phyloP scores from a whole-genome alignment of 164 flowering plant genomes.

The Piper betle region DNA sequence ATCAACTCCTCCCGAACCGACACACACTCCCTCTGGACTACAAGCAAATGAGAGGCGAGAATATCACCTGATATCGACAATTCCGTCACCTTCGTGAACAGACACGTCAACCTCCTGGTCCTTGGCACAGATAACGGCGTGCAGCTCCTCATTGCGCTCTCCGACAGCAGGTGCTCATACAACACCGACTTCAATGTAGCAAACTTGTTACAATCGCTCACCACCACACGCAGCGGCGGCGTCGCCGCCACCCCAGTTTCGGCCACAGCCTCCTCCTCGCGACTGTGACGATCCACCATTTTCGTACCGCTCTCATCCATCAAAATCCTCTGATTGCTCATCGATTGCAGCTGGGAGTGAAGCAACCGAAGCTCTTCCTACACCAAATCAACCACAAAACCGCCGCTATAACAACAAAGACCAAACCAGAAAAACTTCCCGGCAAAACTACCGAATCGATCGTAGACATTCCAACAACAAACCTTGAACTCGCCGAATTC shows the following conservation, averaged over 20 bases:
- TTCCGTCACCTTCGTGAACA: conserved; percentile 34
- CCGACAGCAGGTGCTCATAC: conserved; percentile 28
- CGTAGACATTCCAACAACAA: too few species aligned
- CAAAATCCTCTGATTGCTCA: conserved; percentile 14
- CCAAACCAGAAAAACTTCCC: too few species aligned
- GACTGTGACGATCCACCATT: conserved; percentile 10
- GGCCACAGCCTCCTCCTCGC: conserved; percentile 12
- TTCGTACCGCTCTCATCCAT: conserved; percentile 13
- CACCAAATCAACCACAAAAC: conserved; percentile 44
- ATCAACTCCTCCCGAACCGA: conserved; percentile 13
- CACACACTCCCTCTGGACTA: conserved; percentile 12
- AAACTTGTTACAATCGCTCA: conserved; percentile 38
- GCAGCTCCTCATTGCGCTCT: conserved; percentile 41
- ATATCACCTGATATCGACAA: conserved; percentile 27
- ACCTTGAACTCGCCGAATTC: neutral
- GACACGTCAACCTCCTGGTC: conserved; percentile 58
- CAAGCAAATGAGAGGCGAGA: conserved; percentile 16
- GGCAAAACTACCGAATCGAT: too few species aligned
- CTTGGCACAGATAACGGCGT: conserved; percentile 25
- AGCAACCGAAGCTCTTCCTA: conserved; percentile 36
- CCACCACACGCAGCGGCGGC: conserved; percentile 22
- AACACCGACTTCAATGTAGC: conserved; percentile 18
- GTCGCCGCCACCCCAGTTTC: conserved; percentile 6
- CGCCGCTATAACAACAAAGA: too few species aligned
- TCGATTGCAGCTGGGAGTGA: conserved; percentile 23